A percentile compares a stretch with the other conserved stretches of the same genome.
Conservation (phyloP, 306 rosid genomes). For the Dryas octopetala region DNA sequence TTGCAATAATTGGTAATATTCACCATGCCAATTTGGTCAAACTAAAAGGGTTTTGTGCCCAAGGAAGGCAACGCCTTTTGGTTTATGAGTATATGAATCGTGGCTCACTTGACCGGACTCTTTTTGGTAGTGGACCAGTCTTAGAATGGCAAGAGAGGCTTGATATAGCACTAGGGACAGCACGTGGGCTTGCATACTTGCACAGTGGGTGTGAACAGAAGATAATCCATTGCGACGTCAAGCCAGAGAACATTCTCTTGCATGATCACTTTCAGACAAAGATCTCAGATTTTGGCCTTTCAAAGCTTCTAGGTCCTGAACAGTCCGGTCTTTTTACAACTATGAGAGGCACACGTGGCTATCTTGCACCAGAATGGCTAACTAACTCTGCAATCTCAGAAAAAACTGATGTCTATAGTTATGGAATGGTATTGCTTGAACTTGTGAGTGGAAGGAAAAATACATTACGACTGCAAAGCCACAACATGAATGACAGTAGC, state of each 20-base stretch:
- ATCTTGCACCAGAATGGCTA: constrained; percentile 96
- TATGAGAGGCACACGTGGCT: constrained; percentile 94
- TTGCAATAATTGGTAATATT: constrained; percentile 80
- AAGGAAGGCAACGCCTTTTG: constrained; percentile 69
- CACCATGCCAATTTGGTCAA: constrained; percentile 84
- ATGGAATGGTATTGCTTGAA: constrained; percentile 90
- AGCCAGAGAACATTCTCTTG: constrained; percentile 89
- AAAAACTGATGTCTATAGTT: constrained; percentile 85
- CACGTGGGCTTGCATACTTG: constrained; percentile 88
- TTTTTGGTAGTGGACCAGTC: constrained; percentile 72
- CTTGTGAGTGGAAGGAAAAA: constrained; percentile 82
- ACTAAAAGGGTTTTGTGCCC: constrained; percentile 78
- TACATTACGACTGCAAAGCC: constrained; percentile 53
- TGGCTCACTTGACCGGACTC: constrained; percentile 73
- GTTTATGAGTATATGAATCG: constrained; percentile 92
- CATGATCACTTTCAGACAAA: constrained; percentile 73
- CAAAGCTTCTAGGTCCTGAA: constrained; percentile 74
- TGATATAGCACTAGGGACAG: constrained; percentile 79
- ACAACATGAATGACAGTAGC: constrained; percentile 51
- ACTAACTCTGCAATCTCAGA: constrained; percentile 85
- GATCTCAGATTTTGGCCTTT: constrained; percentile 91
- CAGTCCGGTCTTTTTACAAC: constrained; percentile 89
- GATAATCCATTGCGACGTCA: constrained; percentile 89
- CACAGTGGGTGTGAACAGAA: constrained; percentile 80
- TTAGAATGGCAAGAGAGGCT: constrained; percentile 89